Evolutionary conservation across 1,284 basidiomycete species (phyloP), one percentile per base, ranked within the genome.

Genomic region (Papiliotrema flavescens): DNA sequence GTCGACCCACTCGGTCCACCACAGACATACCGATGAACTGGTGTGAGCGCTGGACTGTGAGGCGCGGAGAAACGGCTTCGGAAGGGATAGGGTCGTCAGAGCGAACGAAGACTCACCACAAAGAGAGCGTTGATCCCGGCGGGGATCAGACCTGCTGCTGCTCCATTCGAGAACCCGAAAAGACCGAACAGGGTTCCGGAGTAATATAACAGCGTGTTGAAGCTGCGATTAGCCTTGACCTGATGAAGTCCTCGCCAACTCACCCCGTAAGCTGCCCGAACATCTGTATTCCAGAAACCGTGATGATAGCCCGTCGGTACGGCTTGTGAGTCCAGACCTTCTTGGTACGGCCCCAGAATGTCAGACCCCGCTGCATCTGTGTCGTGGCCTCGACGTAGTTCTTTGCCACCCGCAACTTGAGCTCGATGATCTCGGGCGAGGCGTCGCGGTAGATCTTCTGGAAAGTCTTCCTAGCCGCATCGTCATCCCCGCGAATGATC

Each of bases 1-100:
- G 57, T 26, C 67, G 56, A 48, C 74, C 75, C 36, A 76, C 55
- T 4, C 61, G 57, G 54, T 73, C 73, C 40, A 73, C 63, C 6
- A 39, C 14, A 9, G 34, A 15, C 47, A 49, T 49, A 2, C 47
- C 47, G 36, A 49, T 39, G 13, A 49, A 35, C 47, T 49, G 47
- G 15, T 4, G 13, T 49, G 13, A 35, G 15, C 13, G 5, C 17
- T 4, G 34, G 24, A 5, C n/a, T 23, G 19, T 17, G 8, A 36
- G 11, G 24, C 7, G 17, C 7, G n/a, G n/a, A n/a, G n/a, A n/a
- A n/a, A n/a, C n/a, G n/a, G n/a, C n/a, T n/a, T n/a, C n/a, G n/a
- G n/a, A n/a, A n/a, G n/a, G n/a, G n/a, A n/a, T n/a, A n/a, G n/a
- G n/a, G n/a, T n/a, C n/a, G n/a, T n/a, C n/a, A n/a, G n/a, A n/a